phyloP scores from a whole-genome alignment of 73 alveolate genomes.

The Tetrahymena elliotti region DNA sequence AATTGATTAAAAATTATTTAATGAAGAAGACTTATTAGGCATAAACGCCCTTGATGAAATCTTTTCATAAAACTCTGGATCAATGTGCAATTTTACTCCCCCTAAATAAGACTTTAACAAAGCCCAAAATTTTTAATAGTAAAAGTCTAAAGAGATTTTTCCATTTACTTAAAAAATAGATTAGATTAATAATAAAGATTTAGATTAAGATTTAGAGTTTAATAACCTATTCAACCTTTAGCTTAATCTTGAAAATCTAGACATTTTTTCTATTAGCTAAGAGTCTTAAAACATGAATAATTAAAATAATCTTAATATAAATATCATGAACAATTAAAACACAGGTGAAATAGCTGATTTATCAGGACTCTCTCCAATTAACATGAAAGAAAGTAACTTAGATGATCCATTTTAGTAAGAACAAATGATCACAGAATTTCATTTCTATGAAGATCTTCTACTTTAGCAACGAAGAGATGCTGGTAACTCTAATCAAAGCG shows the following conservation, averaged over 20 bases:
- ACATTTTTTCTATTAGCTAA: neutral
- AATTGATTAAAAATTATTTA: neutral
- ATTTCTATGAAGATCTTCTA: neutral
- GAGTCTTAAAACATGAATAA: neutral
- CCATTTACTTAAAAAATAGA: neutral
- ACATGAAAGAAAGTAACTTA: neutral
- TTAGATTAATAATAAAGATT: no score
- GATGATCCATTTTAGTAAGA: neutral
- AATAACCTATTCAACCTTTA: no score
- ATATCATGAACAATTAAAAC: neutral
- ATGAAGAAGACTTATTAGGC: neutral
- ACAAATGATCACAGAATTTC: neutral
- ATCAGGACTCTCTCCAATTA: neutral
- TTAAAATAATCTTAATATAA: neutral
- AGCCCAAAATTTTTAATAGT: no score
- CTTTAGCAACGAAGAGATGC: neutral
- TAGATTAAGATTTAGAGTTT: neutral
- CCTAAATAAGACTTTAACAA: neutral
- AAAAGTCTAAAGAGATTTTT: neutral
- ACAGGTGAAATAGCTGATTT: neutral
- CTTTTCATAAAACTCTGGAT: neutral
- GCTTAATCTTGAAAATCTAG: neutral
- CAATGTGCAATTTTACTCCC: neutral
- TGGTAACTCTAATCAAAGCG: neutral
- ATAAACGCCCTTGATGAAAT: neutral